Evolutionary conservation across 805 yeast genomes (phyloP), one percentile per base, ranked within the genome.

Genomic region (Wickerhamiella bombiphila): DNA sequence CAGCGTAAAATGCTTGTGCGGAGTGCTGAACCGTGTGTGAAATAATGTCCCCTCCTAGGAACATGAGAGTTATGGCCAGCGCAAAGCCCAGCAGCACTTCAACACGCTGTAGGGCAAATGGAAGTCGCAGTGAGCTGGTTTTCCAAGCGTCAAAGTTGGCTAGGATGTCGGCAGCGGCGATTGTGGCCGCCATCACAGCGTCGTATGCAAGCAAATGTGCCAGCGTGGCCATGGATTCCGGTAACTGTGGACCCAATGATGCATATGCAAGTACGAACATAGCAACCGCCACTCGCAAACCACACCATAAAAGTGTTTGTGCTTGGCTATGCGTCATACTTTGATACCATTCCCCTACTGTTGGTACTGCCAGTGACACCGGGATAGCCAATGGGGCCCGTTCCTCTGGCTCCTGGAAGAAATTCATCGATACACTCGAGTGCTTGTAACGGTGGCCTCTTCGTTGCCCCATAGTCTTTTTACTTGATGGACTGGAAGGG

Each of bases 401-500:
- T 29, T 66, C 72, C 13, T 85, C 79, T 1, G 96, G 94, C 52
- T 88, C 96, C 57, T 82, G 94, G 55, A 91, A 88, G 55, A 88
- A 69, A 56, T 88, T 86, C 91, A 88, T 80, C 4, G 94, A 83
- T 4, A 88, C 94, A 6, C 95, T 85, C 2, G 96, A 85, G 57
- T 88, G 97, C 55, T 88, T 88, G 55, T 88, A 88, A 48, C 88
- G 70, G 58, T 88, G 98, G 5, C 98, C 98, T 48, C 86, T 74
- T 64, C 98, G 75, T 41, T 61, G 66, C 38, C 44, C 43, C 17
- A 46, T 37, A 5, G 39, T 19, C 8, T 28, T 34, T 5, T 19
- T 18, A 24, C 45, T 48, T 17, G 40, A 37, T 5, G 48, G 49
- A 14, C 50, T 36, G 39, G 54, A 19, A 37, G 54, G 7, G 42